Evolutionary conservation across 495 filamentous ascomycete genomes (phyloP).

Genomic region (Tuber calosporum): DNA sequence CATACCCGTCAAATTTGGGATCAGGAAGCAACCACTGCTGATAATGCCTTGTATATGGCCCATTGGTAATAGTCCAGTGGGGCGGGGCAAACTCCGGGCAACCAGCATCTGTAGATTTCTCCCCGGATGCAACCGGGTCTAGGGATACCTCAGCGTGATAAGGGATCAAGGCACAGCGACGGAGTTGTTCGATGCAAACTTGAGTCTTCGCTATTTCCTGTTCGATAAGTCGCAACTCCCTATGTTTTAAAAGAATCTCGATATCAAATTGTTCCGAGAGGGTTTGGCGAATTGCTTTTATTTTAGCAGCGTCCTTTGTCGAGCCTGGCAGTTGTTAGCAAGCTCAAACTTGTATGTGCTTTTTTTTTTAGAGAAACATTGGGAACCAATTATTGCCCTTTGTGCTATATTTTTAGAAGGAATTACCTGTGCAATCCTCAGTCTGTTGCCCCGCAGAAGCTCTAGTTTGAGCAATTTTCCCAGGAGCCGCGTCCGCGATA

Average conservation of each 20-base stretch:
- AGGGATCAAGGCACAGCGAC: constrained; percentile 82
- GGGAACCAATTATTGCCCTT: constrained; percentile 8
- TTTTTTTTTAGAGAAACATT: neutral
- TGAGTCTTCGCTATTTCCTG: constrained; percentile 96
- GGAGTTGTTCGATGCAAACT: constrained; percentile 86
- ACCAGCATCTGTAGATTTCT: constrained; percentile 26
- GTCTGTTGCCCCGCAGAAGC: constrained; percentile 3
- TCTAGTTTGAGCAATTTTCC: neutral
- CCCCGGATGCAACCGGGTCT: constrained; percentile 35
- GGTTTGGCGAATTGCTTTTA: constrained; percentile 54
- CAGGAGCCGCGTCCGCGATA: neutral
- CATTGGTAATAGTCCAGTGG: constrained; percentile 81
- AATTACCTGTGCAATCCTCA: constrained; percentile 6
- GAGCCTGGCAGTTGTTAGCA: neutral
- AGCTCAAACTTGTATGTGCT: neutral
- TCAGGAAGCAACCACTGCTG: constrained; percentile 88
- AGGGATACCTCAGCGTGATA: constrained; percentile 51
- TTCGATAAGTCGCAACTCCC: constrained; percentile 87
- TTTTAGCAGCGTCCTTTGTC: constrained; percentile 2
- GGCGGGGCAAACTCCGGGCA: constrained; percentile 56
- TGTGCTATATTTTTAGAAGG: constrained; percentile 28
- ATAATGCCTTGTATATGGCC: constrained; percentile 90
- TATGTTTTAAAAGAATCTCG: constrained; percentile 88
- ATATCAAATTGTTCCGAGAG: constrained; percentile 81
- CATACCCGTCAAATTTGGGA: constrained; percentile 67